Evolutionary conservation across 768 basidiomycete species (phyloP).

Genomic region (Mycena haematopus): DNA sequence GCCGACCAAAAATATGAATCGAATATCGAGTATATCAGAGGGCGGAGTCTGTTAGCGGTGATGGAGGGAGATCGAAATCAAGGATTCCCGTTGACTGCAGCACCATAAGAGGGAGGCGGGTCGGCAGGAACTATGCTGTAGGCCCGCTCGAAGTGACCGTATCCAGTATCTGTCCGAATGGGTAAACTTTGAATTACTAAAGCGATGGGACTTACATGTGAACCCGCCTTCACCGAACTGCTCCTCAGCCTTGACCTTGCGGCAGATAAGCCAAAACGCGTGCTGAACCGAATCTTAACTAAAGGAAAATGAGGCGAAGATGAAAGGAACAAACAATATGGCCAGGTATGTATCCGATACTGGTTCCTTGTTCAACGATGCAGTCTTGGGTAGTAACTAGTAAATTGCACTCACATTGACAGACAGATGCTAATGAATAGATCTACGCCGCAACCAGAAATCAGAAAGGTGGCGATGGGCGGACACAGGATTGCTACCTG

Average conservation of each 20-base stretch:
- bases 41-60: not conserved
- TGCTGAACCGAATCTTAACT: slow-evolving; percentile 43
- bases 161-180: slow-evolving; percentile 16
- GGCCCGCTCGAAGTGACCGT: slow-evolving; percentile 24
- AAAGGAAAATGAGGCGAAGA: not conserved
- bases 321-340: slow-evolving; percentile 43
- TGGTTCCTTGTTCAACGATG: slow-evolving; percentile 24
- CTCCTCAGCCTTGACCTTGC: slow-evolving; percentile 66
- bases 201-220: slow-evolving; percentile 46
- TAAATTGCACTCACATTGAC: slow-evolving; percentile 49
- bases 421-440: slow-evolving; percentile 63
- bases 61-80: not conserved
- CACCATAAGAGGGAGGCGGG: slow-evolving; percentile 27
- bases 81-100: slow-evolving; percentile 19
- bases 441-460: slow-evolving; percentile 68
- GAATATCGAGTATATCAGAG: no score
- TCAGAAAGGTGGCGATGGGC: slow-evolving; percentile 59
- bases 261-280: slow-evolving; percentile 70
- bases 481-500: slow-evolving; percentile 64
- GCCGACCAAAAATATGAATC: no score
- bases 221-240: slow-evolving; percentile 61
- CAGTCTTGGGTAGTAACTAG: no score
- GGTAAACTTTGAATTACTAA: not conserved
- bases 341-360: slow-evolving; percentile 63
- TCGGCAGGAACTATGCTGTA: slow-evolving; percentile 4